Base-by-base conservation (phyloP, 495 filamentous ascomycete genomes). In the Podospora fimiseda region DNA sequence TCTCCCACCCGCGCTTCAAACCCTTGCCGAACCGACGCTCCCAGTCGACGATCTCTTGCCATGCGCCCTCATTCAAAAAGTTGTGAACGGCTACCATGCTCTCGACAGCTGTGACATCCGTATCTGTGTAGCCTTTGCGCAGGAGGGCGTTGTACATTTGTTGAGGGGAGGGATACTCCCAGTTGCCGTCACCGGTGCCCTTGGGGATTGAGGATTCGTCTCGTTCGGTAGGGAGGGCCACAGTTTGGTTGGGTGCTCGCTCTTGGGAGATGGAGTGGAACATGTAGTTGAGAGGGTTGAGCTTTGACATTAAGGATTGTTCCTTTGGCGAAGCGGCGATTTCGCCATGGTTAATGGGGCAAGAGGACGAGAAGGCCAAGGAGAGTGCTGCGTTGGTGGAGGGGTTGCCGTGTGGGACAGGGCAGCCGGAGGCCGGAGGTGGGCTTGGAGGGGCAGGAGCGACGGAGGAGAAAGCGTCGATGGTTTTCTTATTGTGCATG, bases 111-210 rank as follows among this genome's bases (percentile, higher is more conserved):
- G 91, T 90, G 51, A 87, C 81, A 42, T 93, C 90, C 0, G 92
- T 96, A 62, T 96, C 90, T 0, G 88, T 91, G 69, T 95, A 89
- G 16, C 93, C 93, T 69, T 99, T 97, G 47, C 94, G 85, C 49
- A 95, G 71, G 75, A 97, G 84, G 0, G 94, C 93, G 63, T 97
- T 99, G 73, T 96, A 97, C 93, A 97, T 97, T 67, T 97, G 93
- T 71, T 97, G 94, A 9, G 94, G 92, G 0, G 90, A 96, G 0
- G 93, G 94, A 64, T 97, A 97, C 67, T 96, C 94, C 93, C 93
- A 97, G 61, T 89, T 93, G 11, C 83, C 82, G 15, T 80, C 73
- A 37, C 76, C 78, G 59, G 84, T 80, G 56, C 88, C 90, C 50
- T 85, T 81, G 18, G 94, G 93, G 54, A 99, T 99, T 1, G 90